phyloP scores from a whole-genome alignment of 345 rosid genomes.

The Eucalyptus curtisii region DNA sequence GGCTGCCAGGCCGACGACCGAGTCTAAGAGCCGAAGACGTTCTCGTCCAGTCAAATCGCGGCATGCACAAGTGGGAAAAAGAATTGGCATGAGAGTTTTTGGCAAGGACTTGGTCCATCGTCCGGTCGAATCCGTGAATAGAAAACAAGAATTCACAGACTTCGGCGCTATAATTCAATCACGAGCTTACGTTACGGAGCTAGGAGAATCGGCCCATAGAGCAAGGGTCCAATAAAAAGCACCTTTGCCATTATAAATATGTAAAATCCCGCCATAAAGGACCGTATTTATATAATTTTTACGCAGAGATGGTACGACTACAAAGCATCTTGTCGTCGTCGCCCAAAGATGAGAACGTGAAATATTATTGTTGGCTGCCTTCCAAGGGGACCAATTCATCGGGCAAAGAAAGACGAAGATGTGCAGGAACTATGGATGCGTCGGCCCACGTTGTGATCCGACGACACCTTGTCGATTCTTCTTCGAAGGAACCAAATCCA shows the following conservation, averaged over 20 bases:
- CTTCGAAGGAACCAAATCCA: neutral
- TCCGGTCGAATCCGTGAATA: neutral
- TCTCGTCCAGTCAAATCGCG: neutral
- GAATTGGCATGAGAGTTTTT: neutral
- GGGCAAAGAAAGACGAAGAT: neutral
- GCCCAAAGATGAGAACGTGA: neutral
- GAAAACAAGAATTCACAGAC: neutral
- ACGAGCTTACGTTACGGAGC: neutral
- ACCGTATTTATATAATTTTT: fast-evolving
- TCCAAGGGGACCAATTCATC: neutral
- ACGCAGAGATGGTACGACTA: neutral
- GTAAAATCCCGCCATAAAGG: neutral
- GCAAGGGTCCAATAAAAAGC: neutral
- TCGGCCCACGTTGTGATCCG: neutral
- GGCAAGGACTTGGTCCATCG: neutral
- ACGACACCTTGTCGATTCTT: neutral
- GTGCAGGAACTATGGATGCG: neutral
- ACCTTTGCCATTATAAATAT: too few relatives aligned
- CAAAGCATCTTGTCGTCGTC: neutral
- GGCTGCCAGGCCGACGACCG: neutral
- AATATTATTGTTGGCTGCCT: neutral
- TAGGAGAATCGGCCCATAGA: fast-evolving
- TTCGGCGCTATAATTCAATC: neutral
- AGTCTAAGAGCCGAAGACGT: neutral
- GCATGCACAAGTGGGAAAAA: neutral